Evolutionary conservation across 2,329 filamentous ascomycete species (phyloP), one percentile per base, ranked within the genome.

Genomic region (Stagonosporopsis vannaccii): DNA sequence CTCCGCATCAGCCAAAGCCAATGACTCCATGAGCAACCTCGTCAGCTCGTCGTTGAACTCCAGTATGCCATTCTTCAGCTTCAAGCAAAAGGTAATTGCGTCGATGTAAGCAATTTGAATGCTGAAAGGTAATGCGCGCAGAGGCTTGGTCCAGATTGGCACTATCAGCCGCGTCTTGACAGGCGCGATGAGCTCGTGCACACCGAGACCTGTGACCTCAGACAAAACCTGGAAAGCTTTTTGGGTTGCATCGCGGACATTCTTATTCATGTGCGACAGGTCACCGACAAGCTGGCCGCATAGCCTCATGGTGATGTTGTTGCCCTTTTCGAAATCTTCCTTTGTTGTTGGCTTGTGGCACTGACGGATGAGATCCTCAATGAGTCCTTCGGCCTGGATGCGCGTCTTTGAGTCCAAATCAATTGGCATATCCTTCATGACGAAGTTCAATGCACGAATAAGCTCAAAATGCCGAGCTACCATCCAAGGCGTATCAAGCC

Each of bases 41-140:
- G 95, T 96, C 23, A 98, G 83, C 61, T 93, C 88, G 45, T 98
- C 94, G 63, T 97, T 95, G 73, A 98, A 97, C 7, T 89, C 87
- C 23, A 99, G 87, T 69, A 97, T 94, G 62, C 95, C 90, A 44
- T 89, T 87, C 73, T 96, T 94, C 44, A 99, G 82, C 53, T 89
- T 89, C 79, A 99, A 85, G 71, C 96, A 96, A 76, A 96, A 99
- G 0, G 92, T 97, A 71, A 99, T 92, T 1, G 95, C 95, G 73
- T 99, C 96, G 65, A 99, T 97, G 71, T 96, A 98, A 4, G 95
- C 96, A 65, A 99, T 99, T 78, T 99, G 96, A 2, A 92, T 94
- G 5, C 91, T 85, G 71, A 99, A 99, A 0, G 95, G 95, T 59
- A 99, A 80, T 0, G 95, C 96, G 59, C 95, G 86, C 19, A 99